phyloP scores from a whole-genome alignment of 2,329 filamentous ascomycete genomes.

The Bipolaris oryzae region DNA sequence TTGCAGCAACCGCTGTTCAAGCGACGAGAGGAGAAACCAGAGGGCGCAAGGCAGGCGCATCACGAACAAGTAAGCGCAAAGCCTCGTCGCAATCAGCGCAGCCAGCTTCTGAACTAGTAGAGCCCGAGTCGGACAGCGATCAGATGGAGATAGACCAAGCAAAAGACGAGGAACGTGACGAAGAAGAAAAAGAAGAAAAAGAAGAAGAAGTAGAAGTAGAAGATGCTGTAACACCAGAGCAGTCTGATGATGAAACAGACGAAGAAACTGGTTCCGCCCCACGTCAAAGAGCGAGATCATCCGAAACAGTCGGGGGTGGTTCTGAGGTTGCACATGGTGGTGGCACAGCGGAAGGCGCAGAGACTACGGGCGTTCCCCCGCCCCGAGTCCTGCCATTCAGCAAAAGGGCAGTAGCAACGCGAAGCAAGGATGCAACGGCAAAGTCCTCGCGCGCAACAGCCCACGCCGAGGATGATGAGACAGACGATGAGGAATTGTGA shows the following conservation, averaged over 20 bases:
- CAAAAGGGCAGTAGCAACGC: constrained; percentile 22
- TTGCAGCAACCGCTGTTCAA: constrained; percentile 38
- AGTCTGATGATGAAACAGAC: constrained; percentile 46
- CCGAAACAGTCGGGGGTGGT: constrained; percentile 26
- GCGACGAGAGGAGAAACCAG: constrained; percentile 32
- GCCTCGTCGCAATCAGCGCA: constrained; percentile 33
- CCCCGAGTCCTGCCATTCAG: constrained; percentile 46
- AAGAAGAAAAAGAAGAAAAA: no score
- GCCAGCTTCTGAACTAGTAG: constrained; percentile 19
- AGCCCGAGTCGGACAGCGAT: constrained; percentile 38
- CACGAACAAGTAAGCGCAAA: constrained; percentile 46
- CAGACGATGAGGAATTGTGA: constrained; percentile 47
- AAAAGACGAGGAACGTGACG: constrained; percentile 35
- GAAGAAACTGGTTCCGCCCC: constrained; percentile 35
- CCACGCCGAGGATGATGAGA: constrained; percentile 36
- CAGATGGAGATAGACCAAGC: constrained; percentile 41
- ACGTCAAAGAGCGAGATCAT: constrained; percentile 16
- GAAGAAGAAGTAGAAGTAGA: no score
- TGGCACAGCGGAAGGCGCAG: constrained; percentile 19
- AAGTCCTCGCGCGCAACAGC: constrained; percentile 12
- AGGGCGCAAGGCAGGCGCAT: constrained; percentile 40
- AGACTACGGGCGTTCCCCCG: constrained; percentile 36
- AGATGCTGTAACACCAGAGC: constrained; percentile 42
- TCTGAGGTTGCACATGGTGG: constrained; percentile 22
- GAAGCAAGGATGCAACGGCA: constrained; percentile 24